Base-by-base conservation (phyloP, 2,329 filamentous ascomycete species). In the Hirsutella minnesotensis region DNA sequence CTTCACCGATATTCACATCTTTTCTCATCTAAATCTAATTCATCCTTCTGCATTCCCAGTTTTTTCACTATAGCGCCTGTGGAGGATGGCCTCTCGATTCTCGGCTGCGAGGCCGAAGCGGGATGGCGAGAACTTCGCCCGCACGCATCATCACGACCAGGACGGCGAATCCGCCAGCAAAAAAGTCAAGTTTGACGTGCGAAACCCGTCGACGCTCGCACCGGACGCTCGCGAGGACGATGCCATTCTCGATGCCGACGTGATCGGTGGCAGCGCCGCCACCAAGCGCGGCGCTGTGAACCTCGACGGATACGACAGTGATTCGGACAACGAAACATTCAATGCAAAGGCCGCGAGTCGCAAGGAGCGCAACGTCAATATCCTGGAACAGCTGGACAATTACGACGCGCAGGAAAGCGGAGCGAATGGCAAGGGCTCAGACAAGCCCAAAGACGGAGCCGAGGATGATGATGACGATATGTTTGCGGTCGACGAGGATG, bases 241-340 rank as follows among this genome's bases (percentile, higher is more conserved):
- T 53, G 77, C 79, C 0, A 75, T 90, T 22, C 75, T 98, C 9
- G 86, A 94, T 40, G 87, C 89, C 19, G 92, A 96, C 57, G 89
- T 95, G 33, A 95, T 96, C 50, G 88, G 89, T 15, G 84, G 81
- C 2, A 73, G 78, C 16, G 77, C 77, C 1, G 78, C 80, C 9
- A 86, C 87, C 1, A 95, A 95, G 61, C 86, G 92, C 48, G 90
- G 90, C 51, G 92, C 90, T 0, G 86, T 98, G 43, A 95, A 96
- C 56, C 79, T 98, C 34, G 92, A 96, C 56, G 92, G 92, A 40
- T 98, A 96, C 65, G 90, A 96, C 53, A 92, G 84, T 9, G 92
- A 98, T 63, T 94, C 90, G 3, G 78, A 83, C 41, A 90, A 94
- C 50, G 92, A 96, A 57, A 88, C 85, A 37, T 94, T 95, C 60